Percentiles rank a stretch among this genome's conserved stretches.
phyloP scores from a whole-genome alignment of 1,284 basidiomycete species.

The Coniophora puteana region DNA sequence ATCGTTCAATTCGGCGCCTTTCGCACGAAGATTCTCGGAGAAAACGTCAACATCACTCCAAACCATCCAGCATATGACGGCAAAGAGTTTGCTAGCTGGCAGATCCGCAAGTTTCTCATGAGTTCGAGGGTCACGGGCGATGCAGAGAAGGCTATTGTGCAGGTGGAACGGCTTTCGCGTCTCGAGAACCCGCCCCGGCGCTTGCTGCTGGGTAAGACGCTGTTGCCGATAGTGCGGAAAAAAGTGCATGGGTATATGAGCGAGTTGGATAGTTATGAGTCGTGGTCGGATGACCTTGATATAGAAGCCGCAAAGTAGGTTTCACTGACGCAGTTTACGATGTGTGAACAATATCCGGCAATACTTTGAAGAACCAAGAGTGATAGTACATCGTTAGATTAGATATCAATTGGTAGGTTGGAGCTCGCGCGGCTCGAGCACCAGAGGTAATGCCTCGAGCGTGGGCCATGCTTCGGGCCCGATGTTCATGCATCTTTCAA shows the following conservation, averaged over 20 bases:
- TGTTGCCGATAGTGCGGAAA: not conserved
- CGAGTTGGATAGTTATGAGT: not conserved
- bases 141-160: not conserved
- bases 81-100: not conserved
- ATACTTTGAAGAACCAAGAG: too few species aligned
- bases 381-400: too few species aligned
- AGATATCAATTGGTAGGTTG: too few species aligned
- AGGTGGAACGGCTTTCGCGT: not conserved
- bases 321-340: too few species aligned
- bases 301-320: too few species aligned
- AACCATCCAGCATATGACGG: not conserved
- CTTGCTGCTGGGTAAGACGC: not conserved
- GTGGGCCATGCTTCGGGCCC: too few species aligned
- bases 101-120: not conserved
- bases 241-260: not conserved
- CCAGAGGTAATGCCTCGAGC: too few species aligned
- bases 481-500: too few species aligned
- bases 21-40: not conserved
- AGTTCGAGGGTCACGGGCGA: not conserved
- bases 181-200: not conserved
- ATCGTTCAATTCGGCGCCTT: not conserved
- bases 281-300: constrained; percentile 1
- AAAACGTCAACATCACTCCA: not conserved
- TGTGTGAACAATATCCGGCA: too few species aligned
- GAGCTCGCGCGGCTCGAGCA: too few species aligned